Evolutionary conservation across 257 asterid genomes (phyloP).

Genomic region (Anisodus tanguticus): DNA sequence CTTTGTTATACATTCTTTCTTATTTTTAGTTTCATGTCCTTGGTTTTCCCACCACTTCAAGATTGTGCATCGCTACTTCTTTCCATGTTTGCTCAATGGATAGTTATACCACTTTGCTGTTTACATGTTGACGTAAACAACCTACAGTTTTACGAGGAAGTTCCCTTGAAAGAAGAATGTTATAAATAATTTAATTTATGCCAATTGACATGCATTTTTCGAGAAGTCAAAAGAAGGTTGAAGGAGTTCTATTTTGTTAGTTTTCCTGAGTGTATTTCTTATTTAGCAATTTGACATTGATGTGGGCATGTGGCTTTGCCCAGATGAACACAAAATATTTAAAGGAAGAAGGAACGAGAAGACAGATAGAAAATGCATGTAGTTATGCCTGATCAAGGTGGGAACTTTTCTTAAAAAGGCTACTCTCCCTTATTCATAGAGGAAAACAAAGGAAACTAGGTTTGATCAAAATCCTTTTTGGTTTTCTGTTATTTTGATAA

Average conservation of each 20-base stretch:
- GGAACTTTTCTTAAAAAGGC: background rate
- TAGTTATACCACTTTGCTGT: background rate
- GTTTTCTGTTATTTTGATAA: background rate
- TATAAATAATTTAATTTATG: background rate
- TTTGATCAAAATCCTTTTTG: background rate
- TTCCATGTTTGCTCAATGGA: constrained; percentile 4
- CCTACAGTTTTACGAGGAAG: background rate
- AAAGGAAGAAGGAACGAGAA: constrained; percentile 5
- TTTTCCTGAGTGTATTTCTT: background rate
- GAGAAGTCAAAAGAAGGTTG: background rate
- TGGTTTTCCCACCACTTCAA: background rate
- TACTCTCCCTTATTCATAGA: constrained; percentile 14
- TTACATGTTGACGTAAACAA: background rate
- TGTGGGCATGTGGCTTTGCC: background rate
- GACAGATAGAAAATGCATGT: constrained; percentile 3
- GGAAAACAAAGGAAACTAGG: constrained; percentile 18
- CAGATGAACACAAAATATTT: constrained; percentile 5
- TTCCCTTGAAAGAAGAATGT: background rate
- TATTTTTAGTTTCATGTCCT: constrained; percentile 30
- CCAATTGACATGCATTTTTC: background rate
- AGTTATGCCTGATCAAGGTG: constrained; percentile 14
- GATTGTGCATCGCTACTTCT: constrained; percentile 4
- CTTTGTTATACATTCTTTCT: constrained; percentile 19
- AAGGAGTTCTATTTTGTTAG: background rate
- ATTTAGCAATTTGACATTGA: constrained; percentile 14